Evolutionary conservation across 495 filamentous ascomycete species (phyloP), one percentile per base, ranked within the genome.

Genomic region (Penicillium manginii): DNA sequence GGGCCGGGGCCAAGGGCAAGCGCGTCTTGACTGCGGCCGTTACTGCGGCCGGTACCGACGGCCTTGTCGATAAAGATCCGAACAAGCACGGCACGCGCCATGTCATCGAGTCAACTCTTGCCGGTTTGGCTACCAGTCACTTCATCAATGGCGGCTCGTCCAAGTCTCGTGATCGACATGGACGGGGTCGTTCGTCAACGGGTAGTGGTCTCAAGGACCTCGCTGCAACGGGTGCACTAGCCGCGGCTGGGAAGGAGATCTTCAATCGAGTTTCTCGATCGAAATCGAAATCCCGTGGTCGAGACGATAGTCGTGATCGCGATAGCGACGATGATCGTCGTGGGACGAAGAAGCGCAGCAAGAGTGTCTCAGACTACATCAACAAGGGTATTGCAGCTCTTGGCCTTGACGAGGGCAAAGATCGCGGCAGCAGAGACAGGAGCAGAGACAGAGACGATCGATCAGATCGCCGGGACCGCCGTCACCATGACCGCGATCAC

Each of bases 1-100:
- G 91, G 90, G 87, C 83, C 33, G 92, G 92, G 46, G 85, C 87
- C 31, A 96, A 96, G 72, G 91, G 91, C 55, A 91, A 89, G 72
- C 88, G 92, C 37, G 85, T 97, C 58, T 81, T 96, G 18, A 96
- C 92, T 22, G 92, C 92, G 18, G 92, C 92, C 17, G 82, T 93
- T 31, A 85, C 89, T 64, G 91, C 92, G 45, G 92, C 89, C 63
- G 88, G 91, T 29, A 86, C 96, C 56, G 91, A 96, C 71, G 88
- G 88, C 21, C 81, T 92, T 14, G 74, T 88, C 50, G 86, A 87
- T 52, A 84, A 83, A 39, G 83, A 93, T 59, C 83, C 86, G n/a
- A 84, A 86, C n/a, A 86, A 88, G 68, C 83, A 91, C 63, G 81
- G 81, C 67, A 92, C 87, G 68, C 74, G 78, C 40, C 80, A 89